Base-by-base conservation (phyloP, 108 stramenopile species). In the Cyclotella cryptica region DNA sequence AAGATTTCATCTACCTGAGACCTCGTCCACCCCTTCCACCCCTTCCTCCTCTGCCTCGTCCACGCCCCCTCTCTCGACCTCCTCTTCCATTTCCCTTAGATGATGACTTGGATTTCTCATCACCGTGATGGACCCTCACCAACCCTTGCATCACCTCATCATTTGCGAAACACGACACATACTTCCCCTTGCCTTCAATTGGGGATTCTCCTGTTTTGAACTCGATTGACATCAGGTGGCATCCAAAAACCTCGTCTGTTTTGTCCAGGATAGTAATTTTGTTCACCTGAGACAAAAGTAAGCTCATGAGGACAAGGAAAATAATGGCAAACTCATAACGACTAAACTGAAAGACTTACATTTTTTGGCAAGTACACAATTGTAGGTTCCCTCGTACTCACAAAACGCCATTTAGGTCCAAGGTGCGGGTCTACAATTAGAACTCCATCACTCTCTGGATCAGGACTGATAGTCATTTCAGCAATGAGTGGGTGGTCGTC, bases 381-480 rank as follows among this genome's bases (percentile, higher is more conserved):
- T 0, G 63, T 70, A 41, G 60, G 66, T 21, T 46, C 64, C 15
- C 80, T 68, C 13, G 77, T 78, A 35, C 80, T 75, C 39, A 93
- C 91, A 12, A 96, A 61, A 15, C 92, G 77, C 95, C 95, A 96
- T 58, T 93, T 93, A 0, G 92, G 90, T 11, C 93, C 90, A 69
- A 92, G 73, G 42, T 90, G 93, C 9, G 92, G 88, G 63, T 96
- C 95, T 24, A 96, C 40, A 55, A 92, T 90, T 26, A 96, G 87
- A 41, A 93, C 92, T 19, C 95, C 95, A 74, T 93, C 86, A 72
- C 87, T 84, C 61, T 96, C 95, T 24, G 93, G 93, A 84, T 96
- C 95, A 11, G 88, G 89, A 57, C 84, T 84, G 11, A 96, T 91
- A 18, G 88, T 90, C 69, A 91, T 74, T 58, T 96, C 95, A 43